Evolutionary conservation across 495 filamentous ascomycete species (phyloP).

Genomic region (Penicillium silybi): DNA sequence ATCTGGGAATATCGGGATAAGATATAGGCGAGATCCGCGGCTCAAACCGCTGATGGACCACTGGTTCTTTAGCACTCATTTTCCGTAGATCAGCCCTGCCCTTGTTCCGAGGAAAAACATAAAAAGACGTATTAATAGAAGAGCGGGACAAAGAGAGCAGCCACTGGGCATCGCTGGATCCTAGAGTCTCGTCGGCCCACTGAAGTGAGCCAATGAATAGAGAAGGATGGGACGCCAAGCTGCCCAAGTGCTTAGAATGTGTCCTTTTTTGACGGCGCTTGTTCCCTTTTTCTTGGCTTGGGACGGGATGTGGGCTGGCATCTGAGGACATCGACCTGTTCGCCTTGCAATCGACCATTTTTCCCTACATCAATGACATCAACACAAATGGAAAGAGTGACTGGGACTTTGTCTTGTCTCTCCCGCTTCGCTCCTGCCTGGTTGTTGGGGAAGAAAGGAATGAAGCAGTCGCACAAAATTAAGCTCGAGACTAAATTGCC

Average conservation of each 20-base stretch:
- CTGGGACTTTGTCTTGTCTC: background rate
- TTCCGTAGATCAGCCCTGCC: background rate
- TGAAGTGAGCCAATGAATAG: slow-evolving; percentile 6
- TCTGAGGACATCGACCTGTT: too few relatives aligned
- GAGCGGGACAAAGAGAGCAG: slow-evolving; percentile 1
- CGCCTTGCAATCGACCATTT: too few relatives aligned
- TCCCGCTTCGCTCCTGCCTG: background rate
- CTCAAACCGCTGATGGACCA: background rate
- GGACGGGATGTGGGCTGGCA: background rate
- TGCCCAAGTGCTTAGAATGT: background rate
- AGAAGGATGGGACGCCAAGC: background rate
- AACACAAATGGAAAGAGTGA: too few relatives aligned
- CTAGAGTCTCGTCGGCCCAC: background rate
- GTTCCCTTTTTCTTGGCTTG: slow-evolving; percentile 2
- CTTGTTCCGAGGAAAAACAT: background rate
- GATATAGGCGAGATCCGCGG: background rate
- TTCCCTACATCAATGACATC: too few relatives aligned
- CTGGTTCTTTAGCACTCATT: too few relatives aligned
- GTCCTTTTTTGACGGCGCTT: background rate
- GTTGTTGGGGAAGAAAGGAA: background rate
- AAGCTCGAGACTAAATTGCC: background rate
- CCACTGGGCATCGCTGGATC: slow-evolving; percentile 1
- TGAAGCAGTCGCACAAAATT: background rate
- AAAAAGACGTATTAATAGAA: slow-evolving; percentile 8
- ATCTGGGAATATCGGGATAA: background rate